These are phyloP conservation scores for Globisporangium heterothallicum DNA, from an alignment of 352 stramenopile genomes.

Conservation along the genomic window DNA sequence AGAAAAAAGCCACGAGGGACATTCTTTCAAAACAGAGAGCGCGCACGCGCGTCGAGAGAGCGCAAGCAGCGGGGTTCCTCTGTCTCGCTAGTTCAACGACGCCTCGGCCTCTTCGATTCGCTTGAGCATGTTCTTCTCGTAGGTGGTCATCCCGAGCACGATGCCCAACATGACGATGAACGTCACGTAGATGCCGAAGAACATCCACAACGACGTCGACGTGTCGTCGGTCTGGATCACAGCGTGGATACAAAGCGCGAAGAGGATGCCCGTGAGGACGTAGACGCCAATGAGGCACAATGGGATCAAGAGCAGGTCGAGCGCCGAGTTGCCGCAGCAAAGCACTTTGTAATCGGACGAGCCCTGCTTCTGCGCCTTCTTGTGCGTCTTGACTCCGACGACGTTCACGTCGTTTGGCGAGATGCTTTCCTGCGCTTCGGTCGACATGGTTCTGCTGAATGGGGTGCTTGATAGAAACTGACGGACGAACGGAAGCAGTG, in stretches of 20 bases:
- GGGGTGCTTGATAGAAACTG: no score
- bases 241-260: conserved; percentile 61
- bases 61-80: not conserved
- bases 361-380: conserved; percentile 16
- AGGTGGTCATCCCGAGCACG: conserved; percentile 54
- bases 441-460: conserved; percentile 13
- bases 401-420: conserved; percentile 37
- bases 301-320: conserved; percentile 69
- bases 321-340: conserved; percentile 71
- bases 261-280: conserved; percentile 54
- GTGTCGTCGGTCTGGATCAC: conserved; percentile 78
- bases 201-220: conserved; percentile 71
- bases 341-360: conserved; percentile 34
- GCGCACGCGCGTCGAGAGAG: not conserved
- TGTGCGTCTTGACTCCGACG: conserved; percentile 50
- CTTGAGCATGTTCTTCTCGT: conserved; percentile 59
- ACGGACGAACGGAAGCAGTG: no score
- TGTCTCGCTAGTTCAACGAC: conserved; percentile 13
- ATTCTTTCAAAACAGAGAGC: not conserved
- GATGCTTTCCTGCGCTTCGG: conserved; percentile 13
- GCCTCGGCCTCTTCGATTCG: conserved; percentile 33
- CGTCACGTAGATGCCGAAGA: conserved; percentile 66
- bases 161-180: conserved; percentile 60
- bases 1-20: no score
- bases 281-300: conserved; percentile 56